Base-by-base conservation (phyloP, 2,329 filamentous ascomycete species). In the Fusarium pininemorale region DNA sequence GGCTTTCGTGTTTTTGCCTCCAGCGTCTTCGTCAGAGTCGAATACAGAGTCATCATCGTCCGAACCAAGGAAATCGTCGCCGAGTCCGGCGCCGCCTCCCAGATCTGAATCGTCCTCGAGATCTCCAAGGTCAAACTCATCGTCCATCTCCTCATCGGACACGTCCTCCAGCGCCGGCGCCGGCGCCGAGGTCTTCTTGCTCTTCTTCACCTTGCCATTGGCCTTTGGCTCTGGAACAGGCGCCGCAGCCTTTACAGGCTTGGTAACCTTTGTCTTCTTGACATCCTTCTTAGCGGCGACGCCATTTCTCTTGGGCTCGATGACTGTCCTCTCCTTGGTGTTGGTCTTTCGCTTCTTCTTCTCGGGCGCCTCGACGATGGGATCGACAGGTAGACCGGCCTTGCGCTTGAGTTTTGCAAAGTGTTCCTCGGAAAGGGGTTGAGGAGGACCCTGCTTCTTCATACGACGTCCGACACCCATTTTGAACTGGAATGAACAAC, bases 391-490 rank as follows among this genome's bases (percentile, higher is more conserved):
- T 77, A 93, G 87, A 70, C 89, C 90, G 69, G 90, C 90, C 87
- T 98, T 98, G 82, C 95, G 90, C 89, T 98, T 98, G 70, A 92
- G 83, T 80, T 92, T 94, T 57, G 91, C 91, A 78, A 92, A 91
- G 79, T 93, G 90, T 75, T 91, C 90, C 81, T 98, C 94, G 75
- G 96, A 94, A 75, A 98, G 89, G 74, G 93, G 88, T 79, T 93
- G 90, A 61, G 96, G 96, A 74, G 92, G 88, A 63, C 95, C 96
- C 89, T 98, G 96, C 85, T 98, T 98, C 83, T 95, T 94, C 92
- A 98, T 97, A 79, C 95, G 94, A 82, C 95, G 93, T 82, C 95
- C 94, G 72, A 91, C 90, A 87, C 94, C 95, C 95, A 98, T 98
- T 80, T 82, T 90, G 66, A 72, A 63, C 73, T 41, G 26, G 26